Conservation (phyloP, 2,329 filamentous ascomycete species). For the Penicillium decumbens region DNA sequence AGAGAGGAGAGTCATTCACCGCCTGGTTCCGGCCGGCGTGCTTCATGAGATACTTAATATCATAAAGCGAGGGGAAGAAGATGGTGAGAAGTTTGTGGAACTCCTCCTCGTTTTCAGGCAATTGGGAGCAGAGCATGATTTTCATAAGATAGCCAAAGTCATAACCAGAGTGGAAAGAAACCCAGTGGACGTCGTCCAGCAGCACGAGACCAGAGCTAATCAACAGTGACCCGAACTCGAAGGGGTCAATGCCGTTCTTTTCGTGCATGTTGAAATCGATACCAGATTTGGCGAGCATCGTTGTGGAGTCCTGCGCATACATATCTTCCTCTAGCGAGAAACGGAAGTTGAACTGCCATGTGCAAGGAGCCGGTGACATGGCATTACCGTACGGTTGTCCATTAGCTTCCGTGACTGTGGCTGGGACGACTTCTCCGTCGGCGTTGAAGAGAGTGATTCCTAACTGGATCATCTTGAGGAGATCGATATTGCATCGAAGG, state of each 20-base stretch:
- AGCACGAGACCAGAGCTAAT: conserved; percentile 90
- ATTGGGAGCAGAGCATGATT: conserved; percentile 73
- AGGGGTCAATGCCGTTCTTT: conserved; percentile 82
- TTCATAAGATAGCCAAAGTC: conserved; percentile 98
- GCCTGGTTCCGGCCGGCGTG: conserved; percentile 69
- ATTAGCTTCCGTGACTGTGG: conserved; percentile 55
- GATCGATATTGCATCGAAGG: conserved; percentile 90
- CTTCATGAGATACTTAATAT: conserved; percentile 97
- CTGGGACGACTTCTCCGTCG: conserved; percentile 78
- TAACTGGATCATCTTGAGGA: conserved; percentile 95
- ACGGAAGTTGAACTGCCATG: conserved; percentile 99
- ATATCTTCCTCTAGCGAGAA: conserved; percentile 94
- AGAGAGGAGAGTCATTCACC: conserved; percentile 59
- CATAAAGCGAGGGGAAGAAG: conserved; percentile 89
- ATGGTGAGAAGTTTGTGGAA: conserved; percentile 85
- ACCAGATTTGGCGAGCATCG: conserved; percentile 83
- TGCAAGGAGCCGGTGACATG: conserved; percentile 66
- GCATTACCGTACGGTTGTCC: conserved; percentile 50
- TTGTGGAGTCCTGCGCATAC: conserved; percentile 94
- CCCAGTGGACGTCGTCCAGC: conserved; percentile 85
- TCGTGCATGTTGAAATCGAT: conserved; percentile 84
- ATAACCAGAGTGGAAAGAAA: conserved; percentile 96
- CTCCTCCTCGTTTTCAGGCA: conserved; percentile 83
- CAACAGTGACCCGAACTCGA: conserved; percentile 80
- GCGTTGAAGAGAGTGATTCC: conserved; percentile 90